Evolutionary conservation across 176 grass and related monocot species (phyloP).

Genomic region (Carex myosuroides): DNA sequence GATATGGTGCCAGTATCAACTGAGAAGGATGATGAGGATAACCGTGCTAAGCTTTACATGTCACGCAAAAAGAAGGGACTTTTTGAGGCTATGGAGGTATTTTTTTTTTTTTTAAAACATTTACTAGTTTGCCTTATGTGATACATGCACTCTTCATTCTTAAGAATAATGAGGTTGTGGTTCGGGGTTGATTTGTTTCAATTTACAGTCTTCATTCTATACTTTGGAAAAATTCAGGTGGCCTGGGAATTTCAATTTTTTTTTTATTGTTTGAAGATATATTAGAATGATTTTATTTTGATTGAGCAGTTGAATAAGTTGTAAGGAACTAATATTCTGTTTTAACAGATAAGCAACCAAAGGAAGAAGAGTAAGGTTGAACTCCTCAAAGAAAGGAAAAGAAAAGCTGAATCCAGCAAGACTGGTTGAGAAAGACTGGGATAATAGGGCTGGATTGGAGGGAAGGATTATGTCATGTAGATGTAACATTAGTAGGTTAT

Average conservation of each 20-base stretch:
- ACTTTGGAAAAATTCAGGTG: background rate
- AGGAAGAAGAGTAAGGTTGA: conserved; percentile 41
- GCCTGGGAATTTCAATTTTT: background rate
- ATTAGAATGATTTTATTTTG: background rate
- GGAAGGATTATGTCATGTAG: background rate
- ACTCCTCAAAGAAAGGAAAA: conserved; percentile 66
- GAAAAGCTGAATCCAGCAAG: conserved; percentile 35
- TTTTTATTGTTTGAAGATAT: background rate
- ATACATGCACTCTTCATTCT: background rate
- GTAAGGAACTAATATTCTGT: background rate
- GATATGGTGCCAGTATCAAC: background rate
- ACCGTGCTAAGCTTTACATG: conserved; percentile 50
- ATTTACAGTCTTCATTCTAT: background rate
- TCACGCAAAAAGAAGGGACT: conserved; percentile 57
- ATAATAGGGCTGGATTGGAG: background rate
- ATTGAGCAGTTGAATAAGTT: background rate
- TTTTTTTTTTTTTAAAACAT: background rate
- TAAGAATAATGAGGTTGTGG: background rate
- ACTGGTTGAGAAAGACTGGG: conserved; percentile 25
- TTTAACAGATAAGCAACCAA: conserved; percentile 36
- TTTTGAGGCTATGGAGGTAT: conserved; percentile 71
- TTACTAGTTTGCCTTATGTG: background rate
- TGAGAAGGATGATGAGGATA: conserved; percentile 15
- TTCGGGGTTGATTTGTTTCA: background rate
- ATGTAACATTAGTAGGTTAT: background rate